Base-by-base conservation (phyloP, 495 filamentous ascomycete genomes). In the Cairneyella variabilis region DNA sequence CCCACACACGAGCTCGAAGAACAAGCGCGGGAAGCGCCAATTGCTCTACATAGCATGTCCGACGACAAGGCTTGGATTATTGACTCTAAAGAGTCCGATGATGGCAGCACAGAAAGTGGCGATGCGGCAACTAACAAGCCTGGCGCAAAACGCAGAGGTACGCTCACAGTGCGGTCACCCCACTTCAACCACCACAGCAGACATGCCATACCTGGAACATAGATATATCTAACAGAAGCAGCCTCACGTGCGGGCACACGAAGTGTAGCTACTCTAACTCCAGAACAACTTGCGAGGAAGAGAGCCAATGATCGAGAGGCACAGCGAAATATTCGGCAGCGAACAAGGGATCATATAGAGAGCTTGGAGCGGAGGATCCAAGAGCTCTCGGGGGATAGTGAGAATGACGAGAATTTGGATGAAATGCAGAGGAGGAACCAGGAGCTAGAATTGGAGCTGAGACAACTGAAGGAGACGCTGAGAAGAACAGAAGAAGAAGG, bases 271-370 rank as follows among this genome's bases (percentile, higher is more conserved):
- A 87, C 80, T 51, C 77, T 90, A 55, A 86, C 83, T 11, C 79
- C 82, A n/a, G 77, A 83, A 21, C 85, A 90, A 64, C 72, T 88
- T 42, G 83, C 78, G 6, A 80, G 85, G 63, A 96, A 96, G 69
- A 79, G 90, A 50, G 89, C 88, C 62, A 95, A 95, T 67, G 90
- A 96, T 64, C 80, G 90, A 36, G 88, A 91, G 68, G 90, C 90
- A 16, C 90, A 96, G 66, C 80, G 88, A 44, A 88, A 88, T 16
- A 96, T 95, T 53, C 78, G 90, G 14, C 84, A 89, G 60, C 77
- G 90, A 52, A 95, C 86, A 10, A 91, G 90, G 60, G 75, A 82
- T 49, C 85, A 90, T 61, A 93, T 95, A 56, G 88, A 91, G 48
- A 73, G 69, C 18, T 73, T 96, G 18, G 87, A 95, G 68, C 74